These are phyloP conservation scores for Aspergillus costaricaensis DNA, from an alignment of 2,329 filamentous ascomycete species.

Conservation along the genomic window DNA sequence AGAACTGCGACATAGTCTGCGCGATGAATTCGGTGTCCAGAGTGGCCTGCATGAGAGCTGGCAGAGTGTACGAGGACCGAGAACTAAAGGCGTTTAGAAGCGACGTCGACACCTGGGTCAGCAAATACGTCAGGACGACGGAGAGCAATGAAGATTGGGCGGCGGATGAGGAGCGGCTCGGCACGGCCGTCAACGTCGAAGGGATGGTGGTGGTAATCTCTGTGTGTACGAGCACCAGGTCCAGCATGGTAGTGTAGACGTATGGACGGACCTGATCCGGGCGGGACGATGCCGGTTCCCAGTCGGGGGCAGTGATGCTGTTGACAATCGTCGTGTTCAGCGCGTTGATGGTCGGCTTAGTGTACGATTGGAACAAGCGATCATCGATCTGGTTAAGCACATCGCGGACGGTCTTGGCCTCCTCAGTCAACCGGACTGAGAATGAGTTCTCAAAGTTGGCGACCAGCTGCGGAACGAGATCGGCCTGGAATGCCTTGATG, in stretches of 20 bases:
- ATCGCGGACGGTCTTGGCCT: constrained; percentile 87
- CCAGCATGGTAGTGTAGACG: constrained; percentile 82
- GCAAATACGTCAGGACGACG: constrained; percentile 80
- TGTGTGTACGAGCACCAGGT: constrained; percentile 86
- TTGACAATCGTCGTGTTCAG: constrained; percentile 70
- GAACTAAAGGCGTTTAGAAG: constrained; percentile 78
- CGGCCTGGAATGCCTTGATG: constrained; percentile 76
- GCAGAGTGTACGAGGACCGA: constrained; percentile 69
- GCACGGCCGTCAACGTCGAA: constrained; percentile 68
- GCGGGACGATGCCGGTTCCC: constrained; percentile 62
- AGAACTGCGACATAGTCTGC: constrained; percentile 88
- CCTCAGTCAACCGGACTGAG: constrained; percentile 89
- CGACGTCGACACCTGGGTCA: constrained; percentile 76
- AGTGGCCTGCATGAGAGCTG: constrained; percentile 92
- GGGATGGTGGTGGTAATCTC: constrained; percentile 78
- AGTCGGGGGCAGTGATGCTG: constrained; percentile 70
- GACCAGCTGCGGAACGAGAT: constrained; percentile 85
- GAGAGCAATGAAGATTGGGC: constrained; percentile 66
- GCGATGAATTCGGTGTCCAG: constrained; percentile 96
- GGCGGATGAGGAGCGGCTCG: constrained; percentile 72
- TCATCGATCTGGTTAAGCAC: constrained; percentile 88
- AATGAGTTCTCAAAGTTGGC: constrained; percentile 92
- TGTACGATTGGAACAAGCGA: constrained; percentile 90
- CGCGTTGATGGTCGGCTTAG: constrained; percentile 69
- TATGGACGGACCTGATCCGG: constrained; percentile 82